Base-by-base conservation (phyloP, 352 stramenopile genomes). In the Stramenopiles sp. region DNA sequence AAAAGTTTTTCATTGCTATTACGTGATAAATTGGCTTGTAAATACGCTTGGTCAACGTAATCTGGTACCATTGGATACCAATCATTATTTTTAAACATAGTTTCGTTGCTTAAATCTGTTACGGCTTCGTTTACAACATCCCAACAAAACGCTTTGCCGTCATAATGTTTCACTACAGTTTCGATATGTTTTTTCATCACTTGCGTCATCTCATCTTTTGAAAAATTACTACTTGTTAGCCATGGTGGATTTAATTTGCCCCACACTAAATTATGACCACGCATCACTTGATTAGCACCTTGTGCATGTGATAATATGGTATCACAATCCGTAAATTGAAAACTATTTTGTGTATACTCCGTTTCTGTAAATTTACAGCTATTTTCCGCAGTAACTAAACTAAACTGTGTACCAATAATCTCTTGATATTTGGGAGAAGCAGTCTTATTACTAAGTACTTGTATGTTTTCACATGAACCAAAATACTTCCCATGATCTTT, bases 61-160 rank as follows among this genome's bases (percentile, higher is more conserved):
- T 76, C 65, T 4, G 30, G 30, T 33, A 76, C 65, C 13, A 13
- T 31, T 13, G 65, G 65, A 20, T 76, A 76, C 65, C 65, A 76
- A 33, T 76, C 65, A 13, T 76, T 76, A 76, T 13, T 33, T 13
- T 76, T 76, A 20, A 76, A 76, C 38, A 53, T 53, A 7, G 65
- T 13, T 20, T 33, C 65, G 31, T 76, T 76, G 4, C 4, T 31
- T 13, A 13, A 31, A 20, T 76, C 65, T 33, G 30, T 76, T 7
- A 76, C 65, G 30, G 65, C 65, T 20, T 76, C 65, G 65, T 76
- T 76, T 1, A 76, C 65, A 76, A 76, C 65, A 33, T 76, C 65
- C 65, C 65, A 76, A 20, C 30, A 31, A 33, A 76, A 76, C 7
- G 65, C 13, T 76, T 76, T 76, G 4, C 65, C 65, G 7, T 33